Base-by-base conservation (phyloP, 1,284 basidiomycete species). In the Leccinum subfulvum region DNA sequence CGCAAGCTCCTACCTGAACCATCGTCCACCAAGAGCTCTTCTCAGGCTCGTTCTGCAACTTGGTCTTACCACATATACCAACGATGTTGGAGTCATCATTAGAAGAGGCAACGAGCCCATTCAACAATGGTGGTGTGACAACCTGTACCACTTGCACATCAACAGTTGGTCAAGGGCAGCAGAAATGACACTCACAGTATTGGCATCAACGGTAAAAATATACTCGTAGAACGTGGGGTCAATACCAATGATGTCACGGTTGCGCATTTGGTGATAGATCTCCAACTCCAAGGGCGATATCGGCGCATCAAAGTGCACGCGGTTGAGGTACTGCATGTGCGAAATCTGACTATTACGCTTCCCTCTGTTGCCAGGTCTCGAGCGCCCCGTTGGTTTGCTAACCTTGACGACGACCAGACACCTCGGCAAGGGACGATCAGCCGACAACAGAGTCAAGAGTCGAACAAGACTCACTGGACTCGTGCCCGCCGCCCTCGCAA, bases 341-440 rank as follows among this genome's bases (percentile, higher is more conserved):
- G 98, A 72, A 72, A 99, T 94, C 74, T 99, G 97, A 78, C 94
- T 95, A 79, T 99, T 97, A 76, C 97, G 93, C 80, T 99, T 99
- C 64, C 97, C 28, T 30, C 28, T 30, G 28, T 30, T 30, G 28
- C 97, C 97, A 14, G 97, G 97, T 71, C 92, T 94, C 11, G 90
- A 90, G 87, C 76, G 87, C 76, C 98, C 97, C 8, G 90, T 94
- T 2, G 97, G 97, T 78, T 97, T 97, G 64, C 97, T 96, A 59
- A 97, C 93, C 79, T 99, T 99, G 77, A 95, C 92, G 33, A 98
- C 82, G 28, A 99, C 95, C 77, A 99, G 84, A 72, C 98, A 98
- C 53, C 39, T 41, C 4, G 16, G n/a, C 39, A 41, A 41, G 39
- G 39, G 39, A 41, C n/a, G 39, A 41, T 41, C 41, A 44, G 41